Conservation (phyloP, 176 grass and related monocot species). For the Cenchrus purpureus region DNA sequence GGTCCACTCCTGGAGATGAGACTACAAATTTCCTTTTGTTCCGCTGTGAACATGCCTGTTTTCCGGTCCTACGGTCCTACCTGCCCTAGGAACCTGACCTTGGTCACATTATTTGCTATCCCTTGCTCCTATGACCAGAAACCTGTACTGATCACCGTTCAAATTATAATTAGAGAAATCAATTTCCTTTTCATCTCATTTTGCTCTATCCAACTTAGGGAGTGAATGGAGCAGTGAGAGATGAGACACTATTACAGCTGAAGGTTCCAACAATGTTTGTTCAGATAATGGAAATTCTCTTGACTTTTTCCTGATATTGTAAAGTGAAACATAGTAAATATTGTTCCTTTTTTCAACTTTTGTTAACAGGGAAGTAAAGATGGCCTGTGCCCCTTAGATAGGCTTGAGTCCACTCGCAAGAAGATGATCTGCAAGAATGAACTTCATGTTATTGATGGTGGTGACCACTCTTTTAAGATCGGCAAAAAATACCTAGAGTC, state of each 20-base stretch:
- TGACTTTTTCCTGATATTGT: constrained; percentile 1
- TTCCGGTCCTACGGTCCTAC: not conserved
- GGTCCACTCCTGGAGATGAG: not conserved
- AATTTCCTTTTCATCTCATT: not conserved
- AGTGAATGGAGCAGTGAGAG: constrained; percentile 60
- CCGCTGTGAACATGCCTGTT: not conserved
- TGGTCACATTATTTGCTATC: not conserved
- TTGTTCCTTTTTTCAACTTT: not conserved
- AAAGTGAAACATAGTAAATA: not conserved
- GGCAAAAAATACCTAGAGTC: constrained; percentile 73
- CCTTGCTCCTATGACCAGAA: not conserved
- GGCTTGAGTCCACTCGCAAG: constrained; percentile 62
- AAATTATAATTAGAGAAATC: not conserved
- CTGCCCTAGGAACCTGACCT: not conserved
- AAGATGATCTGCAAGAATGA: constrained; percentile 78
- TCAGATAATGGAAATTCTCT: constrained; percentile 51
- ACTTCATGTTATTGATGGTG: constrained; percentile 77
- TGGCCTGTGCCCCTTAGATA: constrained; percentile 76
- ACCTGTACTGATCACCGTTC: not conserved
- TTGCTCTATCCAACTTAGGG: constrained; percentile 59
- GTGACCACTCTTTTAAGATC: constrained; percentile 87
- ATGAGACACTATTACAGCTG: constrained; percentile 77
- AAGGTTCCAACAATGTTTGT: constrained; percentile 82
- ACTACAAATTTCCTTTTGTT: not conserved
- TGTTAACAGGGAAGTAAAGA: constrained; percentile 77